Conservation (phyloP, 805 yeast genomes). For the Ogataea nakhonphanomensis region DNA sequence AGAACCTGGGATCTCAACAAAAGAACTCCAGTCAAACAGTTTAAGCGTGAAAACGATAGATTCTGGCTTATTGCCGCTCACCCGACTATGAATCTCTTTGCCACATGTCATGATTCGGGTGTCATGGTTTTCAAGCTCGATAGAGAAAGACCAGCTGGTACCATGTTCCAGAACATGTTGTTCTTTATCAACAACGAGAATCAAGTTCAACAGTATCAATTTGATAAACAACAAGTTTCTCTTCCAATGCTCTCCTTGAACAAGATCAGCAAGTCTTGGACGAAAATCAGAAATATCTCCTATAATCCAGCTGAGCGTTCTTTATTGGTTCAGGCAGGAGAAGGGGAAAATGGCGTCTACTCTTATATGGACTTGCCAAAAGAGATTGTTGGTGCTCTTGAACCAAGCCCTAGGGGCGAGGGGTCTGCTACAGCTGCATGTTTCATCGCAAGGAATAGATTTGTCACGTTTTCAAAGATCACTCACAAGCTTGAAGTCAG, state of each 20-base stretch:
- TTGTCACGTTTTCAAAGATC: conserved; percentile 70
- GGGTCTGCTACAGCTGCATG: conserved; percentile 85
- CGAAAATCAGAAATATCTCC: conserved; percentile 76
- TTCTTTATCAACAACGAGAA: conserved; percentile 78
- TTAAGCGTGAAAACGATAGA: conserved; percentile 89
- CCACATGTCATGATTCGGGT: conserved; percentile 95
- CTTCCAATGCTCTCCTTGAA: conserved; percentile 81
- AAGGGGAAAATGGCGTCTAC: conserved; percentile 61
- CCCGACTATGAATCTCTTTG: conserved; percentile 87
- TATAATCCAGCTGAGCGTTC: conserved; percentile 93
- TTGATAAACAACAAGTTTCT: conserved; percentile 56
- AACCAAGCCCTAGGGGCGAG: conserved; percentile 73
- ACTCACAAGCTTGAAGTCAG: conserved; percentile 72
- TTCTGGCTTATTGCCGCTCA: conserved; percentile 92
- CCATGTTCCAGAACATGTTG: conserved; percentile 67
- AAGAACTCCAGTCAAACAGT: conserved; percentile 89
- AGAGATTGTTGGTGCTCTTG: conserved; percentile 89
- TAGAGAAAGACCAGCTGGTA: conserved; percentile 94
- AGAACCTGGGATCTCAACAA: conserved; percentile 96
- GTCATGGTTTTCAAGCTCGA: conserved; percentile 96
- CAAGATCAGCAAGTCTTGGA: conserved; percentile 82
- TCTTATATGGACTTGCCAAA: conserved; percentile 77
- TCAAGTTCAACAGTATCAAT: conserved; percentile 80
- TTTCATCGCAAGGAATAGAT: conserved; percentile 93
- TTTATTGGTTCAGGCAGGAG: conserved; percentile 76